Conservation (phyloP, 2,329 filamentous ascomycete species). For the Pseudopithomyces maydicus region DNA sequence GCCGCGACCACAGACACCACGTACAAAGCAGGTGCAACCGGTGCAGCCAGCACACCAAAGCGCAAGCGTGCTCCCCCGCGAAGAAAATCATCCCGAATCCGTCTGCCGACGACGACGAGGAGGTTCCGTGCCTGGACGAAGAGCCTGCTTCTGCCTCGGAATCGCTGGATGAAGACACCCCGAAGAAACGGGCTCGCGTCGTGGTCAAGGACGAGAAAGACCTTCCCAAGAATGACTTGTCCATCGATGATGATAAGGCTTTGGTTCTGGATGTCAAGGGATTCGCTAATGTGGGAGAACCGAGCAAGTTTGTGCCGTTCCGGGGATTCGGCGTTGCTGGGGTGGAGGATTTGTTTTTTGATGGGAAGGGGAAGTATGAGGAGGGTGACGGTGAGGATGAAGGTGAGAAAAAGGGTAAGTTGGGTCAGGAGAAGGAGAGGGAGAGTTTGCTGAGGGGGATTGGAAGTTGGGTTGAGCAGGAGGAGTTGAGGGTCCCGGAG, state of each 20-base stretch:
- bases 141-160: no score
- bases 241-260: no score
- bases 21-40: slow-evolving; percentile 1
- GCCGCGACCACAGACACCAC: slow-evolving; percentile 1
- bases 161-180: no score
- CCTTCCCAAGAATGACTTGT: no score
- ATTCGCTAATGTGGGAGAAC: neutral
- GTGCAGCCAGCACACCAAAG: slow-evolving; percentile 17
- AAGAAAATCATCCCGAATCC: slow-evolving; percentile 14
- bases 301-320: neutral
- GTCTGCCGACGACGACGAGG: neutral
- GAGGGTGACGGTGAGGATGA: neutral
- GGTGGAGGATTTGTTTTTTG: slow-evolving; percentile 8
- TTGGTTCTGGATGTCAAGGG: no score
- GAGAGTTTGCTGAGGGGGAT: neutral
- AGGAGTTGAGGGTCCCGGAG: slow-evolving; percentile 16
- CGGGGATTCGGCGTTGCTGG: neutral
- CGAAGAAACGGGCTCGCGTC: no score
- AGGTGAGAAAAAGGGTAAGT: neutral
- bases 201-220: no score
- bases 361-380: slow-evolving; percentile 5
- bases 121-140: neutral
- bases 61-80: slow-evolving; percentile 24
- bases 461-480: neutral
- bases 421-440: neutral